phyloP scores from a whole-genome alignment of 495 filamentous ascomycete species.

The Glonium stellatum region DNA sequence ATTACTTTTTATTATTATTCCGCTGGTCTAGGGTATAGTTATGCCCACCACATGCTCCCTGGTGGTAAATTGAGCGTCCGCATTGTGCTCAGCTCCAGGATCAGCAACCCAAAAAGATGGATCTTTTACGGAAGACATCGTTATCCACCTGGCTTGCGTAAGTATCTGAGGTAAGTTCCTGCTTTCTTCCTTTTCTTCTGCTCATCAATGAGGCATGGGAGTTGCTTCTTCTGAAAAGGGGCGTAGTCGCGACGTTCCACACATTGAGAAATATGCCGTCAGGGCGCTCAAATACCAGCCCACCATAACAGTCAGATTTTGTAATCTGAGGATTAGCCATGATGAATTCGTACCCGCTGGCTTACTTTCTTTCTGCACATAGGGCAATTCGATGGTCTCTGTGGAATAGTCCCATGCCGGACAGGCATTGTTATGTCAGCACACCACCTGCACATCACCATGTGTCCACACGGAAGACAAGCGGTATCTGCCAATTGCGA shows the following conservation, averaged over 20 bases:
- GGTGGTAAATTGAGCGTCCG: too few relatives aligned
- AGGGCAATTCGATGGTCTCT: slow-evolving; percentile 30
- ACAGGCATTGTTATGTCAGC: slow-evolving; percentile 31
- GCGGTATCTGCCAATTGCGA: slow-evolving; percentile 48
- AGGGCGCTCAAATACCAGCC: too few relatives aligned
- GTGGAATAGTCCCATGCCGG: slow-evolving; percentile 28
- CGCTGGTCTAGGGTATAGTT: too few relatives aligned
- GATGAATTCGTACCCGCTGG: slow-evolving; percentile 20
- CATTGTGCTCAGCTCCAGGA: too few relatives aligned
- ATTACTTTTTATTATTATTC: too few relatives aligned
- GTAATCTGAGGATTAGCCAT: background rate
- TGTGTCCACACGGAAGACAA: slow-evolving; percentile 50
- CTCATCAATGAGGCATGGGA: too few relatives aligned
- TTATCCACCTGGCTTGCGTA: background rate
- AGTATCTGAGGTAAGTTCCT: background rate
- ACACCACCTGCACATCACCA: slow-evolving; percentile 47
- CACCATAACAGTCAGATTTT: too few relatives aligned
- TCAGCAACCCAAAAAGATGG: background rate
- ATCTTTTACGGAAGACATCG: background rate
- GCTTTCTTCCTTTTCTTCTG: too few relatives aligned
- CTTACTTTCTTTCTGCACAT: slow-evolving; percentile 34
- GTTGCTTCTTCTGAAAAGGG: too few relatives aligned
- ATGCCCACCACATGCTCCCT: too few relatives aligned
- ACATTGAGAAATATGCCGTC: too few relatives aligned
- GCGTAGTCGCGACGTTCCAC: too few relatives aligned